A percentile compares a stretch with the other conserved stretches of the same genome.
These are phyloP conservation scores for Botrytis medusae DNA, from an alignment of 2,329 filamentous ascomycete genomes.

Conservation along the genomic window DNA sequence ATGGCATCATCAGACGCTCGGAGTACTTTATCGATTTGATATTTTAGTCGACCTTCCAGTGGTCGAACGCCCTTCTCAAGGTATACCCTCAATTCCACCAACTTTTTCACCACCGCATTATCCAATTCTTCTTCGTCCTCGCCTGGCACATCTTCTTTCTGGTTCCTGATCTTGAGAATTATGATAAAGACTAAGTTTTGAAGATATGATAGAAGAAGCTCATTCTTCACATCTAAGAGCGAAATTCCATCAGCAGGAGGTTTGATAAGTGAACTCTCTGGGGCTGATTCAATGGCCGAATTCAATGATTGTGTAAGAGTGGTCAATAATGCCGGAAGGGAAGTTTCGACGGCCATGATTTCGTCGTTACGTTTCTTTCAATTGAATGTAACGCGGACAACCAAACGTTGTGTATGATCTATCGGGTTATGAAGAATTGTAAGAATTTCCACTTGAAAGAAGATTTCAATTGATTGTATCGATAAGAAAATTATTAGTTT, in stretches of 20 bases:
- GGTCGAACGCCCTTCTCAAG: slow-evolving; percentile 90
- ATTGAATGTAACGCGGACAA: neutral
- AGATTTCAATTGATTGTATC: slow-evolving; percentile 11
- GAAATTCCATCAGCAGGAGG: slow-evolving; percentile 88
- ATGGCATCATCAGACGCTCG: slow-evolving; percentile 70
- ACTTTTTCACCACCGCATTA: slow-evolving; percentile 74
- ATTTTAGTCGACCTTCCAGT: slow-evolving; percentile 85
- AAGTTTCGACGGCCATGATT: slow-evolving; percentile 50
- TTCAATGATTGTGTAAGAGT: slow-evolving; percentile 57
- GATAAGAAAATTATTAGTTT: slow-evolving; percentile 12
- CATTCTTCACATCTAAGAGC: slow-evolving; percentile 92
- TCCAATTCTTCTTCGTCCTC: slow-evolving; percentile 48
- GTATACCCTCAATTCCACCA: slow-evolving; percentile 90
- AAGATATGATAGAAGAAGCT: slow-evolving; percentile 92
- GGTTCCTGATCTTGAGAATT: slow-evolving; percentile 72
- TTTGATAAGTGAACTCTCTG: slow-evolving; percentile 61
- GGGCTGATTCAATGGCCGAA: slow-evolving; percentile 65
- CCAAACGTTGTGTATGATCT: neutral
- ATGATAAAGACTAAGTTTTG: slow-evolving; percentile 91
- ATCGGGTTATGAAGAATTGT: neutral
- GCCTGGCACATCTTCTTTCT: slow-evolving; percentile 36
- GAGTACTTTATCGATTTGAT: slow-evolving; percentile 93
- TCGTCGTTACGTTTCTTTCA: neutral
- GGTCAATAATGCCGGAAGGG: slow-evolving; percentile 51
- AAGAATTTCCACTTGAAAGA: neutral